A percentile compares a stretch with the other conserved stretches of the same genome.
Evolutionary conservation across 306 rosid species (phyloP).

Genomic region (Rosa rugosa): DNA sequence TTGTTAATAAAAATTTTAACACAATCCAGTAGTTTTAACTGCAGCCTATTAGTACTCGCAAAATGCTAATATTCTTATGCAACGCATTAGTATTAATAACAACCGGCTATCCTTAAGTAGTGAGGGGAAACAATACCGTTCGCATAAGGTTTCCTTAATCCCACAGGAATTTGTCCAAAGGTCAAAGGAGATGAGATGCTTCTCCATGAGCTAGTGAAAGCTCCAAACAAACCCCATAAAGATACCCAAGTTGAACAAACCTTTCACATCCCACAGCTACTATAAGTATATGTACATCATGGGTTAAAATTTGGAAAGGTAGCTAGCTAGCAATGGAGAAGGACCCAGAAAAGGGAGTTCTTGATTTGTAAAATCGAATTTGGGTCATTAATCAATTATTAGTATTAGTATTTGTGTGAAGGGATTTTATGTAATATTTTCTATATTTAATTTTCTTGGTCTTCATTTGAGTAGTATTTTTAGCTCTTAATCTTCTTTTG

Average conservation of each 20-base stretch:
- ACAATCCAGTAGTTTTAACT: too few species aligned
- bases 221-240: not conserved
- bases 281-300: not conserved
- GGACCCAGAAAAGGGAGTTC: conserved; percentile 7
- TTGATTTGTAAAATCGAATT: conserved; percentile 1
- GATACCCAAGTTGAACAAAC: not conserved
- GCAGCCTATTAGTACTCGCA: too few species aligned
- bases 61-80: too few species aligned
- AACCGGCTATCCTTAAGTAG: not conserved
- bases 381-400: conserved; percentile 1
- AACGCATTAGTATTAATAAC: too few species aligned
- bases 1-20: too few species aligned
- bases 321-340: not conserved
- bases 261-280: not conserved
- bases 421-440: not conserved
- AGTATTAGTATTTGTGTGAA: not conserved
- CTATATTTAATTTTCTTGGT: not conserved
- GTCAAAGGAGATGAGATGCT: not conserved
- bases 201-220: not conserved
- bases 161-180: not conserved
- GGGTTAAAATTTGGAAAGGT: not conserved
- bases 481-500: too few species aligned
- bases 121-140: not conserved
- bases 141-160: not conserved
- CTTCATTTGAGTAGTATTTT: not conserved